Evolutionary conservation across 1,139 yeast genomes (phyloP), one percentile per base, ranked within the genome.

Genomic region (Yamadazyma aaseri): DNA sequence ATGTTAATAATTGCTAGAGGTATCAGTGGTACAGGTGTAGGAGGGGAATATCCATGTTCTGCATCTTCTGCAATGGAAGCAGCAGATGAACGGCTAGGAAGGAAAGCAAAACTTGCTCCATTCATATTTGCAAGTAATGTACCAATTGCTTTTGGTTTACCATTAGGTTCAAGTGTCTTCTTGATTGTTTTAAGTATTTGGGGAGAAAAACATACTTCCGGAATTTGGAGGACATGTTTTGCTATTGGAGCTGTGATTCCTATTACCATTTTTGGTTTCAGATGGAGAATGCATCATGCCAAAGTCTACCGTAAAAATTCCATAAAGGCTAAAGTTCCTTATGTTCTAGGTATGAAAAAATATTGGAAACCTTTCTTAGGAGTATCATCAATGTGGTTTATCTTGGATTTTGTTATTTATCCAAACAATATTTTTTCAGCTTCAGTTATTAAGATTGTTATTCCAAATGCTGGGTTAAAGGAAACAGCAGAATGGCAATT

Each of bases 11-110:
- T 22, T n/a, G 26, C 14, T 23, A 12, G 26, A 23, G 12, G 12
- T 23, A 23, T 23, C 11, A 11, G 26, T 23, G 26, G 26, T 12
- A 23, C 26, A 7, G 26, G 26, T 12, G 14, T 23, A 7, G 14
- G 14, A 7, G 26, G 12, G 7, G 14, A 11, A 12, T 23, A 23
- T n/a, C 14, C 26, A 11, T 23, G 14, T 12, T 6, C 10, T 18
- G 20, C 20, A 18, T 18, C 20, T 7, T 18, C 20, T 18, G 20
- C 20, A 7, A 18, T 18, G 20, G 20, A 18, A 18, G 20, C 20
- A 7, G 20, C 20, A 7, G 20, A 18, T 18, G 20, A 18, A 18
- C 6, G 20, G 9, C 9, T 18, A 18, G 20, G 20, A 7, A 18
- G 9, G 9, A 18, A 18, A 9, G 20, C 8, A 7, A 18, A 18